Conservation (phyloP, 441 rosid genomes). For the Macaranga tanarius region DNA sequence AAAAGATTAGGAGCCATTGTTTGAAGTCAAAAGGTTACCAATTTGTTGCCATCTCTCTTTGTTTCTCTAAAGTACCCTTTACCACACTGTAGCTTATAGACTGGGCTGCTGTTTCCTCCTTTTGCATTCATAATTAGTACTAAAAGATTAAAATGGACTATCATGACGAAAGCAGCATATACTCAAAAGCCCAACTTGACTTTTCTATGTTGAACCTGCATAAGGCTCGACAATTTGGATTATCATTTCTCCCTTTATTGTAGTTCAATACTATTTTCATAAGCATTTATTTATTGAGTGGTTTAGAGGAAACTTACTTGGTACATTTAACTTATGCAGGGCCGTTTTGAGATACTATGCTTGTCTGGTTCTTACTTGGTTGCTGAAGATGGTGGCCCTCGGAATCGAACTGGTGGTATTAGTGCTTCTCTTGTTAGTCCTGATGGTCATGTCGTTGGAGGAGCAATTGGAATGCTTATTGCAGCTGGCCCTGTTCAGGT, state of each 20-base stretch:
- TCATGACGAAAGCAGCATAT: not conserved
- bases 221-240: not conserved
- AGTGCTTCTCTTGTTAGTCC: conserved; percentile 92
- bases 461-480: conserved; percentile 75
- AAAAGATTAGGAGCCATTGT: not conserved
- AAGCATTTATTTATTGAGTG: not conserved
- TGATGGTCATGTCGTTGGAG: conserved; percentile 91
- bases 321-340: conserved; percentile 49
- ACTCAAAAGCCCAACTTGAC: not conserved
- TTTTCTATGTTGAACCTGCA: not conserved
- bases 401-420: conserved; percentile 78
- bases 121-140: no score
- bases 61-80: not conserved
- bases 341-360: conserved; percentile 89
- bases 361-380: conserved; percentile 92
- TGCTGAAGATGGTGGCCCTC: conserved; percentile 82
- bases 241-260: not conserved
- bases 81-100: not conserved
- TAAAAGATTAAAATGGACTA: not conserved
- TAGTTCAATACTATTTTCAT: not conserved
- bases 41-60: not conserved
- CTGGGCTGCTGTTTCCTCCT: not conserved
- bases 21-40: not conserved
- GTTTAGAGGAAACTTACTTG: conserved; percentile 29
- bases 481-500: conserved; percentile 94